A percentile compares a stretch with the other conserved stretches of the same genome.
phyloP scores from a whole-genome alignment of 768 basidiomycete species.

The Daedaleopsis sinensis region DNA sequence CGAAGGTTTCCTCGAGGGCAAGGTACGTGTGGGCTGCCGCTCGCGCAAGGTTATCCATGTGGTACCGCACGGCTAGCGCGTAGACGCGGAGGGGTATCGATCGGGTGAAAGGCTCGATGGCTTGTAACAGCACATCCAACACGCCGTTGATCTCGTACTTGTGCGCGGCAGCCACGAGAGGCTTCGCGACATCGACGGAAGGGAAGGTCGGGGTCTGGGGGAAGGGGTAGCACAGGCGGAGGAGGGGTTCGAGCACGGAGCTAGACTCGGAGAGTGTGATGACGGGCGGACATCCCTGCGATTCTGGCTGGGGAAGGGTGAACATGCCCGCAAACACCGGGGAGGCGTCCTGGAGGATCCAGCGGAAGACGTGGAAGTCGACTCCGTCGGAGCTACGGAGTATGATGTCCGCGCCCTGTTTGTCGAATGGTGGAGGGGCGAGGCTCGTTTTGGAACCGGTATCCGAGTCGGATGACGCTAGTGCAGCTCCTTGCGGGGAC shows the following conservation, averaged over 20 bases:
- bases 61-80: slow-evolving; percentile 66
- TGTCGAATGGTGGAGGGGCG: neutral
- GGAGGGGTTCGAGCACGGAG: slow-evolving; percentile 15
- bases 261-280: slow-evolving; percentile 6
- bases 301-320: slow-evolving; percentile 45
- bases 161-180: slow-evolving; percentile 20
- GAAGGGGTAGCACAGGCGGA: slow-evolving; percentile 16
- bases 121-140: neutral
- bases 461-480: too few relatives aligned
- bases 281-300: neutral
- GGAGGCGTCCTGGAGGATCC: slow-evolving; percentile 53
- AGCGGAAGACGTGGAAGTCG: neutral
- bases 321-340: slow-evolving; percentile 39
- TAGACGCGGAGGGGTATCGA: slow-evolving; percentile 57
- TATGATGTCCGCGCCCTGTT: slow-evolving; percentile 5
- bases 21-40: too few relatives aligned
- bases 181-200: slow-evolving; percentile 8
- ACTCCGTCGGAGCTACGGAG: neutral
- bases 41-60: too few relatives aligned
- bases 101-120: neutral
- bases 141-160: slow-evolving; percentile 22
- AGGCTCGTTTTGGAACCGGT: neutral
- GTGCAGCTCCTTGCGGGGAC: too few relatives aligned
- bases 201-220: slow-evolving; percentile 6
- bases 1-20: too few relatives aligned